These are phyloP conservation scores for Bipolaris cookei DNA, from an alignment of 2,329 filamentous ascomycete species.

Conservation along the genomic window DNA sequence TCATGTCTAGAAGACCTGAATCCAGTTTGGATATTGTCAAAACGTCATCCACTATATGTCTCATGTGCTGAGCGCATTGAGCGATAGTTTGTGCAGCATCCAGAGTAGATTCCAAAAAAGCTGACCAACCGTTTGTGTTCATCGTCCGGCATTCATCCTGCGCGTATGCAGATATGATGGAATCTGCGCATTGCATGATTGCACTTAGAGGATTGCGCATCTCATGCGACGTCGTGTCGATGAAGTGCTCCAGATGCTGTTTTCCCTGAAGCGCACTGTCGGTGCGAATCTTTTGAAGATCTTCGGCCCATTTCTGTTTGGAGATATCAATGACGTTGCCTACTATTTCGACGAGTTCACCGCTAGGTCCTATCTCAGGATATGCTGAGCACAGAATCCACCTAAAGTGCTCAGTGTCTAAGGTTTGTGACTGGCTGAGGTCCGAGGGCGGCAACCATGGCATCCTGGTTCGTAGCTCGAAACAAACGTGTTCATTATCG, in stretches of 20 bases:
- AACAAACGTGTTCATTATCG: slow-evolving; percentile 42
- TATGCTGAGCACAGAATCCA: slow-evolving; percentile 45
- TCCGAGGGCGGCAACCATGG: slow-evolving; percentile 41
- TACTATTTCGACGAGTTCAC: slow-evolving; percentile 40
- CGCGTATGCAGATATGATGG: slow-evolving; percentile 39
- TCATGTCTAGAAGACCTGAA: slow-evolving; percentile 51
- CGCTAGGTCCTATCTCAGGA: slow-evolving; percentile 30
- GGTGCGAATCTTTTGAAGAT: slow-evolving; percentile 40
- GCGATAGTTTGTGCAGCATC: slow-evolving; percentile 53
- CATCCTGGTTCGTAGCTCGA: slow-evolving; percentile 49
- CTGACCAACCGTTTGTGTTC: slow-evolving; percentile 17
- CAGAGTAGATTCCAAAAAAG: slow-evolving; percentile 32
- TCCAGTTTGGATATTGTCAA: slow-evolving; percentile 55
- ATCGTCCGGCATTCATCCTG: slow-evolving; percentile 13
- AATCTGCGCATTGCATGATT: slow-evolving; percentile 54
- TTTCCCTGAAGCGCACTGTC: slow-evolving; percentile 43
- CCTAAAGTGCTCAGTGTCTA: slow-evolving; percentile 23
- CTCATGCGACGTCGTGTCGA: slow-evolving; percentile 49
- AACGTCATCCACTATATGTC: slow-evolving; percentile 56
- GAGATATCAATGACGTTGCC: slow-evolving; percentile 49
- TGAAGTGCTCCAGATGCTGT: slow-evolving; percentile 44
- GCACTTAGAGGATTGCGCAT: slow-evolving; percentile 54
- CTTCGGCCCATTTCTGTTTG: slow-evolving; percentile 48
- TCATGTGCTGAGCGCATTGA: slow-evolving; percentile 54
- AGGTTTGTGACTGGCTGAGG: slow-evolving; percentile 14